These are phyloP conservation scores for Dactylellina leptospora DNA, from an alignment of 2,329 filamentous ascomycete genomes.

Conservation along the genomic window DNA sequence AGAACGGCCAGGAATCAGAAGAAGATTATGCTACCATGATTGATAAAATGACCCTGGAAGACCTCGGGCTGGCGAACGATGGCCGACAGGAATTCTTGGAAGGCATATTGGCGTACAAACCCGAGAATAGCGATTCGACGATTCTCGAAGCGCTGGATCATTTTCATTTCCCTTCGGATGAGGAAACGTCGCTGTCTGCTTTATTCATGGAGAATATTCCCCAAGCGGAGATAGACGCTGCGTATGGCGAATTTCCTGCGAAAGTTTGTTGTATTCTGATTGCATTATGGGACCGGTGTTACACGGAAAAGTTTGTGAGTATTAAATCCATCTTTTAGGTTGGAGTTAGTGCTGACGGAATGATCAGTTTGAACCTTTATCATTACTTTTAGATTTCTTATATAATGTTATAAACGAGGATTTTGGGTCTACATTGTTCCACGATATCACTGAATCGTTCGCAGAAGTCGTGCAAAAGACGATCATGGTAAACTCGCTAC, in stretches of 20 bases:
- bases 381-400: slow-evolving; percentile 35
- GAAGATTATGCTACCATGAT: slow-evolving; percentile 47
- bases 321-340: neutral
- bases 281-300: slow-evolving; percentile 49
- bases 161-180: slow-evolving; percentile 32
- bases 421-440: slow-evolving; percentile 25
- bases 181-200: slow-evolving; percentile 28
- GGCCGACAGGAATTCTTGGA: slow-evolving; percentile 38
- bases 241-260: slow-evolving; percentile 36
- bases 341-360: neutral
- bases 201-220: slow-evolving; percentile 48
- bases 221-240: slow-evolving; percentile 24
- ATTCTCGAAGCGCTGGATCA: slow-evolving; percentile 37
- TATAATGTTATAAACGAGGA: slow-evolving; percentile 19
- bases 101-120: slow-evolving; percentile 20
- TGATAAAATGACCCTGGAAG: slow-evolving; percentile 37
- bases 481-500: slow-evolving; percentile 41
- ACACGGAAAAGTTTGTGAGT: slow-evolving; percentile 48
- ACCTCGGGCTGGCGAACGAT: slow-evolving; percentile 34
- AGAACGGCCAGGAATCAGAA: slow-evolving; percentile 18
- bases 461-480: slow-evolving; percentile 43
- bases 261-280: slow-evolving; percentile 42
- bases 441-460: slow-evolving; percentile 30
- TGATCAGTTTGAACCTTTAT: slow-evolving; percentile 37
- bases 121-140: slow-evolving; percentile 8